A percentile compares a stretch with the other conserved stretches of the same genome.
Evolutionary conservation across 306 rosid species (phyloP).

Genomic region (Luffa aegyptiaca): DNA sequence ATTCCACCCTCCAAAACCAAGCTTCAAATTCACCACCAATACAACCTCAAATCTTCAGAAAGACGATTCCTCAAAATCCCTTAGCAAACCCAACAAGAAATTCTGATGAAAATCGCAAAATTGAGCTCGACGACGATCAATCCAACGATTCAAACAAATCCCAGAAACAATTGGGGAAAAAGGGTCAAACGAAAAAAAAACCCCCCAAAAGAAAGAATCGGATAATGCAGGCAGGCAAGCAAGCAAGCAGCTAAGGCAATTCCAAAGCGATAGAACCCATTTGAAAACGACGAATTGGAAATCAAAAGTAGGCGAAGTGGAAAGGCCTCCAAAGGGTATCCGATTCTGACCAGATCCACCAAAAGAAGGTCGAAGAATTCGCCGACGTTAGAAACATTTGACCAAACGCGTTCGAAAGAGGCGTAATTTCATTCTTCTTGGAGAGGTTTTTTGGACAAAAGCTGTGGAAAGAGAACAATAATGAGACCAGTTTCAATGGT

Average conservation of each 20-base stretch:
- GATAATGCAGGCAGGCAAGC: background rate
- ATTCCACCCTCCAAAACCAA: constrained; percentile 24
- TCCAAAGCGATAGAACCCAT: background rate
- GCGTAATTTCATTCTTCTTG: background rate
- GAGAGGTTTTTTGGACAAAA: too few relatives aligned
- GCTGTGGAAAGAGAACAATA: background rate
- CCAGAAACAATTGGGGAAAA: constrained; percentile 5
- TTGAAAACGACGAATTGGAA: background rate
- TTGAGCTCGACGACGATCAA: background rate
- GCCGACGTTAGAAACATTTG: constrained; percentile 1
- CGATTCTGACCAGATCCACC: constrained; percentile 43
- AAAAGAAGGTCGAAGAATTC: constrained; percentile 19
- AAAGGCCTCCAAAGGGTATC: constrained; percentile 10
- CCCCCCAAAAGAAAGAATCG: constrained; percentile 5
- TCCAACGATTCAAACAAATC: constrained; percentile 13
- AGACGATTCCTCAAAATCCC: constrained; percentile 11
- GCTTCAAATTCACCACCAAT: constrained; percentile 16
- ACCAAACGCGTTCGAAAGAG: constrained; percentile 6
- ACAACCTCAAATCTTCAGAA: constrained; percentile 5
- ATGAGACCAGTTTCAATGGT: background rate
- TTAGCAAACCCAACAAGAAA: constrained; percentile 22
- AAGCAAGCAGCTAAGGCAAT: constrained; percentile 11
- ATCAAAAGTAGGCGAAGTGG: constrained; percentile 12
- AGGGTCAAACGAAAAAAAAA: constrained; percentile 14
- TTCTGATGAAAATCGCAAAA: constrained; percentile 17